Evolutionary conservation across 2,329 filamentous ascomycete species (phyloP), one percentile per base, ranked within the genome.

Genomic region (Trichoderma endophyticum): DNA sequence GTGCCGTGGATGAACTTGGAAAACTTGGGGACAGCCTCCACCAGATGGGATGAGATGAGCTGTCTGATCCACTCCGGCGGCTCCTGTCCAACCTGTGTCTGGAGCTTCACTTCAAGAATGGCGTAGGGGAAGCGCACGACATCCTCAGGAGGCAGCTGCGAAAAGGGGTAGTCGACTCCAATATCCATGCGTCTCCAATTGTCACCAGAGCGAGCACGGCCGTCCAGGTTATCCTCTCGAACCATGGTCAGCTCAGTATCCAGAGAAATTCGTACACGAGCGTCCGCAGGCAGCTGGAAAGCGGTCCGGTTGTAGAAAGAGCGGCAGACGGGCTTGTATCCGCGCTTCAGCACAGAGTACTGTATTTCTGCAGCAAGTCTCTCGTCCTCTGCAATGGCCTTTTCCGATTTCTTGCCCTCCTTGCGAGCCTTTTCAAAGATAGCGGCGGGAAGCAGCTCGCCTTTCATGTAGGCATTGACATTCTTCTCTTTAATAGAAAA

Each of bases 151-250:
- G 94, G 93, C 7, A 99, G 85, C 79, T 99, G 95, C 6, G 90
- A 91, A 83, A 99, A 99, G 0, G 96, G 96, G 80, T 87, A 98
- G 81, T 99, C 96, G 73, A 99, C 94, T 5, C 96, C 96, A 79
- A 99, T 98, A 80, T 99, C 96, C 90, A 92, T 98, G 57, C 96
- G 90, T 73, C 96, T 89, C 96, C 96, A 99, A 83, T 98, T 98
- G 75, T 95, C 87, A 24, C 95, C 96, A 6, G 90, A 86, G 63
- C 96, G 89, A 71, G 82, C 84, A 63, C 86, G 87, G 57, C 94
- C 95, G 78, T 97, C 95, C 51, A 98, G 83, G 78, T 98, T 98
- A 81, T 99, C 96, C 81, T 99, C 96, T 30, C 96, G 93, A 62
- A 93, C 86, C 94, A 99, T 97, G 39, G 93, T 95, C 71, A 99